These are phyloP conservation scores for Debaryomyces subglobosus DNA, from an alignment of 1,139 yeast species.

Conservation along the genomic window DNA sequence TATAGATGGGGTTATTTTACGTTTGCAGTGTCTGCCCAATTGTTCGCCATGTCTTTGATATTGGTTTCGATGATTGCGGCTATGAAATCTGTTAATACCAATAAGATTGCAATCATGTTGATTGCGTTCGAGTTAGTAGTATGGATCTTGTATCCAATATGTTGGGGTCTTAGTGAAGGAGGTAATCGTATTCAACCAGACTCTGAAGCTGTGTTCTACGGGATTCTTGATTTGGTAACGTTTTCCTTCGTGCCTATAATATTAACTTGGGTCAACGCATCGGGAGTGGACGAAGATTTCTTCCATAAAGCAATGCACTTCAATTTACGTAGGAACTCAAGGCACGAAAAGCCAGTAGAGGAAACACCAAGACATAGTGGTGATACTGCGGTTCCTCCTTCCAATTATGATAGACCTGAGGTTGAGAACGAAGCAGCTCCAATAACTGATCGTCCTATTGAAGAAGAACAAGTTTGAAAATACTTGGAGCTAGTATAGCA, in stretches of 20 bases:
- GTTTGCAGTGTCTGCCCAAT: slow-evolving; percentile 38
- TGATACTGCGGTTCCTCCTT: slow-evolving; percentile 33
- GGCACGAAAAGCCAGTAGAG: slow-evolving; percentile 24
- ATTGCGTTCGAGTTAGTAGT: slow-evolving; percentile 36
- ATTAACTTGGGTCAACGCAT: slow-evolving; percentile 35
- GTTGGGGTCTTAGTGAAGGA: slow-evolving; percentile 70
- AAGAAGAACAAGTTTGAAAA: background rate
- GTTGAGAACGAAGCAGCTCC: background rate
- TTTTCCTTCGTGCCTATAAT: slow-evolving; percentile 47
- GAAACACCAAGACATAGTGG: slow-evolving; percentile 40
- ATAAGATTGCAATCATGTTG: slow-evolving; percentile 27
- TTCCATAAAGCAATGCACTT: slow-evolving; percentile 27
- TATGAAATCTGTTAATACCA: slow-evolving; percentile 15
- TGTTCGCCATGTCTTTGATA: slow-evolving; percentile 40
- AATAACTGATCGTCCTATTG: background rate
- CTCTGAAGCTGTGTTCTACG: slow-evolving; percentile 68
- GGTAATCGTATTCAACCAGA: slow-evolving; percentile 68
- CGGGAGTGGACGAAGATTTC: slow-evolving; percentile 33
- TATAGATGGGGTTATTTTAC: slow-evolving; percentile 71
- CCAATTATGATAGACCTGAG: background rate
- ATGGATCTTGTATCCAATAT: slow-evolving; percentile 55
- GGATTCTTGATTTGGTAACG: slow-evolving; percentile 56
- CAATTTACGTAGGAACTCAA: slow-evolving; percentile 3
- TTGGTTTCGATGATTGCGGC: slow-evolving; percentile 18
- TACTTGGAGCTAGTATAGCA: background rate